Evolutionary conservation across 2,329 filamentous ascomycete genomes (phyloP), one percentile per base, ranked within the genome.

Genomic region (Talaromyces sp.): DNA sequence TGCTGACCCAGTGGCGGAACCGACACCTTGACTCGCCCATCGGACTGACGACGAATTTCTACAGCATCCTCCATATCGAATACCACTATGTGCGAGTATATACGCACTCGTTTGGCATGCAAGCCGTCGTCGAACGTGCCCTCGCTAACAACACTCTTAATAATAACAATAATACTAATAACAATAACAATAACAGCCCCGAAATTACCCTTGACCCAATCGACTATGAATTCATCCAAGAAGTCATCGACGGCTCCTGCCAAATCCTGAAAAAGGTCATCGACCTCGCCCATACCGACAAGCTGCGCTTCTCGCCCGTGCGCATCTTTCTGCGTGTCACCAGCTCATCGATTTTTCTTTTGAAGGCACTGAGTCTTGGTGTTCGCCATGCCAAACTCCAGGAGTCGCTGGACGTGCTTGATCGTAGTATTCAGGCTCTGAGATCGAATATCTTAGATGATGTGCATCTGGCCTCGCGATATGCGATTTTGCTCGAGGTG

Each of bases 61-160:
- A 79, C 57, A 79, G 82, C 50, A 79, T 81, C 63, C 73, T 85
- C 0, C 79, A 79, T 14, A 83, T 85, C 16, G 83, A 85, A 62
- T 85, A 80, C 63, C 73, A 79, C 62, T 80, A 79, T 59, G 77
- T 79, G 27, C 73, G 76, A 31, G 77, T 79, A 3, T 80, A 76
- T 70, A 77, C 72, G 33, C 76, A 74, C 62, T 75, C 72, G 59
- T 76, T 85, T 5, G 82, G 82, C 2, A 82, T 85, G 71, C 83
- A 85, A 68, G 83, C 83, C 2, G 79, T 85, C 3, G 82, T 85
- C 3, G 83, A 85, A 62, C 79, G 82, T n/a, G 79, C 78, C 1
- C 72, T 82, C 5, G 72, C 73, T 40, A 72, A 76, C 54, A 67
- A 76, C 54, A 67, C 68, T 1, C 16, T 23, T 23, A 50, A 30